phyloP scores from a whole-genome alignment of 371 early-diverging fungal genomes.

The Mucor irregularis region DNA sequence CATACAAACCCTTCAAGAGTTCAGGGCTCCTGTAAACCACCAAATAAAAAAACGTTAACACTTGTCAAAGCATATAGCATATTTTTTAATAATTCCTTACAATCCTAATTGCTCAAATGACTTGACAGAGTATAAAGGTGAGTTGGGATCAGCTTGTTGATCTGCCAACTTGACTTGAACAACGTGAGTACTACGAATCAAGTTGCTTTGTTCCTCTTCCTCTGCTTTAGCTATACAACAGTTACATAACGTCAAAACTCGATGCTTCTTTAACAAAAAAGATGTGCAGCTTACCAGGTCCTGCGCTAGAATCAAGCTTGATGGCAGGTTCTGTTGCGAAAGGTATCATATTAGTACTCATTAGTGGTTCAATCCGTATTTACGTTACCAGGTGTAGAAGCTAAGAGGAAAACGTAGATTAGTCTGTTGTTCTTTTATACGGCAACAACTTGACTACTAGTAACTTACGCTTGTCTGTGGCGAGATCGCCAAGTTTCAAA shows the following conservation, averaged over 20 bases:
- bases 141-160: conserved; percentile 75
- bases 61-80: background rate
- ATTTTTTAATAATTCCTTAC: conserved; percentile 30
- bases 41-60: too few relatives aligned
- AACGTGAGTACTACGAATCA: conserved; percentile 63
- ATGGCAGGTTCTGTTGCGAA: too few relatives aligned
- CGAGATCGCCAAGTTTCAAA: conserved; percentile 33
- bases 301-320: too few relatives aligned
- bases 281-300: too few relatives aligned
- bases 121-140: conserved; percentile 77
- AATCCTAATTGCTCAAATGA: conserved; percentile 79
- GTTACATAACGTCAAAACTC: background rate
- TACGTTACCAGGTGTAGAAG: too few relatives aligned
- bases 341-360: too few relatives aligned
- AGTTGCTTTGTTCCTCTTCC: conserved; percentile 14
- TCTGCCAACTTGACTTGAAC: conserved; percentile 84
- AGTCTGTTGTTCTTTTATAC: too few relatives aligned
- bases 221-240: background rate
- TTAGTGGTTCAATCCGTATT: too few relatives aligned
- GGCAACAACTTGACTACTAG: too few relatives aligned
- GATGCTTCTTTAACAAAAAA: too few relatives aligned
- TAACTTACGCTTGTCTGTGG: conserved; percentile 27
- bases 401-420: too few relatives aligned
- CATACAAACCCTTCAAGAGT: conserved; percentile 90
- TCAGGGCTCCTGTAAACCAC: conserved; percentile 54